Evolutionary conservation across 2,329 filamentous ascomycete species (phyloP), one percentile per base, ranked within the genome.

Genomic region (Trichoderma sp.): DNA sequence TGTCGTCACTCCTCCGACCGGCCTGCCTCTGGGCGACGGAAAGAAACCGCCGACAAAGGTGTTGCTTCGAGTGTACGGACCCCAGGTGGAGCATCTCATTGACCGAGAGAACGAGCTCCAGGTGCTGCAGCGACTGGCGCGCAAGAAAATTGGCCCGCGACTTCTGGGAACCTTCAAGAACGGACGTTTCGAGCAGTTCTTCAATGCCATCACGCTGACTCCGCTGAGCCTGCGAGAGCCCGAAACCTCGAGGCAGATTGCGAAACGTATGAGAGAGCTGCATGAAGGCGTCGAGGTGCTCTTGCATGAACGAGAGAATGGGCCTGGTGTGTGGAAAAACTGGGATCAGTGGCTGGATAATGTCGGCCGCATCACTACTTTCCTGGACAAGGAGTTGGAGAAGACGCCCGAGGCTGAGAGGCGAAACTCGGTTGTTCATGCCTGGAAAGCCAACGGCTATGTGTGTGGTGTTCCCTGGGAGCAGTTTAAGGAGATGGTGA

Each of bases 191-290:
- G 95, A 99, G 79, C 91, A 99, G 77, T 98, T 90, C 76, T 92
- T 97, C 76, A 88, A 97, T 75, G 93, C 95, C 1, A 87, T 88
- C 42, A 90, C 95, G 0, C 85, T 99, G 50, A 94, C 90, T 0
- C 85, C 90, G 0, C 83, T 86, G 29, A 92, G 97, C 71, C 80
- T 99, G 54, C 90, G 92, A 42, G 87, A 92, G 35, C 87, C 92
- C 0, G 92, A 93, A 59, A 97, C 92, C 0, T 96, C 92, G 37
- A 91, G 87, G 74, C 92, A 97, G 76, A 99, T 99, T 75, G 94
- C 95, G 13, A 98, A 98, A 83, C 92, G 95, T 60, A 97, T 99
- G 93, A 87, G 94, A 70, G 95, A 99, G 78, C 84, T 99, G 39
- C 95, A 99, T 74, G 92, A 97, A 63, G 95, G 95, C 0, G 90